Evolutionary conservation across 2,329 filamentous ascomycete species (phyloP).

Genomic region (Aspergillus terreus): DNA sequence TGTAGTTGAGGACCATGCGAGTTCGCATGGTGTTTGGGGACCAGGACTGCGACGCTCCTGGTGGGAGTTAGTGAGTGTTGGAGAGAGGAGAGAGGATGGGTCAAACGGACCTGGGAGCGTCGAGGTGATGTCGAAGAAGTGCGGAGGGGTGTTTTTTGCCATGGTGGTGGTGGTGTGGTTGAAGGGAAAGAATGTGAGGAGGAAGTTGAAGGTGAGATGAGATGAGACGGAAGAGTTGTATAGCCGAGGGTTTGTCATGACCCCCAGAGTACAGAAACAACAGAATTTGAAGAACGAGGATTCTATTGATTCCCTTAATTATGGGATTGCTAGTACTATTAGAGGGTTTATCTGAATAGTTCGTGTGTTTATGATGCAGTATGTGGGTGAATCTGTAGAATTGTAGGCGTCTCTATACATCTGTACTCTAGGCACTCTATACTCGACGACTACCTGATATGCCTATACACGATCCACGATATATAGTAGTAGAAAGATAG

Average conservation of each 20-base stretch:
- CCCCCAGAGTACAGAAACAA: neutral
- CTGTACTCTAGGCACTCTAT: too few species aligned
- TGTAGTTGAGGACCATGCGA: constrained; percentile 24
- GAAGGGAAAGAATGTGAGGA: neutral
- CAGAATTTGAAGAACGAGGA: too few species aligned
- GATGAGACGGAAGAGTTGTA: neutral
- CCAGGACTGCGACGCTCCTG: constrained; percentile 28
- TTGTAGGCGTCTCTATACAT: too few species aligned
- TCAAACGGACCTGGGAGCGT: constrained; percentile 21
- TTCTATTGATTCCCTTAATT: neutral
- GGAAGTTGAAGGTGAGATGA: too few species aligned
- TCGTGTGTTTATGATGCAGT: too few species aligned
- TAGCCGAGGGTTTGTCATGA: neutral
- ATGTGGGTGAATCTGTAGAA: too few species aligned
- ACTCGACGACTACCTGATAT: too few species aligned
- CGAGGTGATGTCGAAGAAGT: constrained; percentile 33
- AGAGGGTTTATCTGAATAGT: too few species aligned
- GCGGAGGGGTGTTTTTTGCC: constrained; percentile 23
- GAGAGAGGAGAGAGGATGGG: neutral
- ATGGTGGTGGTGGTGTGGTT: constrained; percentile 10
- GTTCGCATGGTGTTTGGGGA: constrained; percentile 25
- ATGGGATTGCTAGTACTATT: neutral
- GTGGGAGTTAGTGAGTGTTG: neutral
- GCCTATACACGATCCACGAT: too few species aligned
- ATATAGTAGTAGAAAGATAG: too few species aligned